Evolutionary conservation across 176 grass and related monocot species (phyloP), one percentile per base, ranked within the genome.

Genomic region (Triticum dicoccoides): DNA sequence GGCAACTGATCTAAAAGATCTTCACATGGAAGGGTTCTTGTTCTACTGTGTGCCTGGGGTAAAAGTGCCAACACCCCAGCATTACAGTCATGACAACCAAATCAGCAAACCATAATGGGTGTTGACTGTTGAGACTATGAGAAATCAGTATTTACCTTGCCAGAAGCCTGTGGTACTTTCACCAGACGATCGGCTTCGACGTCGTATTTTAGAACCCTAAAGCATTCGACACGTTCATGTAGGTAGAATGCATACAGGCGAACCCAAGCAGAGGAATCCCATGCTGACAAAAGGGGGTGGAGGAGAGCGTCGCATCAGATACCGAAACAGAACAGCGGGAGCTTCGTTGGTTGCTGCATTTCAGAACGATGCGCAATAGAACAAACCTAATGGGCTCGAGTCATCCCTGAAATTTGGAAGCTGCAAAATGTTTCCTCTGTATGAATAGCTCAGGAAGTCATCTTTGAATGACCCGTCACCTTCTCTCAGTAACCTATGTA

Each of bases 361-460:
- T 61, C 41, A 65, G 67, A 65, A 72, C 7, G 58, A 54, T 23
- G 51, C 52, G 61, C 24, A 68, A 45, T 74, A 20, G 70, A 83
- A 88, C 69, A 74, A 68, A 98, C 96, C 96, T 85, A 96, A 49
- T 83, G 96, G 91, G 80, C 93, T 92, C 10, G 96, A 96, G 80
- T 96, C 96, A 89, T 98, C 93, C 63, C 94, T 94, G 73, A 98
- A 98, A 24, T 91, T 91, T 76, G 96, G 88, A 76, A 98, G 95
- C 70, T 98, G 92, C 66, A 98, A 77, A 79, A 98, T 89, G 77
- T 83, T 92, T 47, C 96, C 92, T 96, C 96, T 88, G 25, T 88
- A 90, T 13, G 93, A 94, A 71, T 98, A 98, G 24, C 47, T 98
- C 85, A 98, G 67, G 74, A 98, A 89, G 45, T 96, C 96, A 34